Evolutionary conservation across 306 rosid genomes (phyloP).

Genomic region (Quercus agrifolia): DNA sequence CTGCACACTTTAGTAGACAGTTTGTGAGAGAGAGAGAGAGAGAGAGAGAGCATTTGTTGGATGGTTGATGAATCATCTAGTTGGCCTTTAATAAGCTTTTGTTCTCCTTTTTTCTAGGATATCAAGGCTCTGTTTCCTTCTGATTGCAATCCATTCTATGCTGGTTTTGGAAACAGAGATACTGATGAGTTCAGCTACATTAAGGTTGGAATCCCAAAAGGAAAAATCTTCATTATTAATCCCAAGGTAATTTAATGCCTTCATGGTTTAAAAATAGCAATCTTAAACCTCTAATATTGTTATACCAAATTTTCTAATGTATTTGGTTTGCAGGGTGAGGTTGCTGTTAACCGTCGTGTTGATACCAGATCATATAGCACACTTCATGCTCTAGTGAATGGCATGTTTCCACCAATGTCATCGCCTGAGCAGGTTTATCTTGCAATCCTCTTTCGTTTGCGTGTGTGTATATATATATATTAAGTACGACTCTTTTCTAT

Average conservation of each 20-base stretch:
- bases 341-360: conserved; percentile 68
- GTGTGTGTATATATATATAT: not conserved
- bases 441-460: not conserved
- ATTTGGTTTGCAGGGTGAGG: conserved; percentile 69
- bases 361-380: conserved; percentile 79
- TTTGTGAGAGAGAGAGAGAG: no score
- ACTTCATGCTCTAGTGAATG: conserved; percentile 84
- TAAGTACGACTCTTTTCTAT: not conserved
- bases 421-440: conserved; percentile 70
- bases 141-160: conserved; percentile 91
- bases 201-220: conserved; percentile 87
- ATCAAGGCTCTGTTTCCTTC: conserved; percentile 82
- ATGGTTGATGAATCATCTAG: not conserved
- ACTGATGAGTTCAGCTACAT: conserved; percentile 96
- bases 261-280: not conserved
- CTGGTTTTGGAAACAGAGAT: conserved; percentile 97
- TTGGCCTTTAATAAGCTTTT: not conserved
- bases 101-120: conserved; percentile 42
- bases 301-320: conserved; percentile 29
- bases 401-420: conserved; percentile 72
- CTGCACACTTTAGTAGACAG: not conserved
- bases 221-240: conserved; percentile 91
- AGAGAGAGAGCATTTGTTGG: not conserved
- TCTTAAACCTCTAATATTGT: conserved; percentile 6
- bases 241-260: conserved; percentile 67